phyloP scores from a whole-genome alignment of 2,329 filamentous ascomycete genomes.

The Tetracladium maxilliforme region DNA sequence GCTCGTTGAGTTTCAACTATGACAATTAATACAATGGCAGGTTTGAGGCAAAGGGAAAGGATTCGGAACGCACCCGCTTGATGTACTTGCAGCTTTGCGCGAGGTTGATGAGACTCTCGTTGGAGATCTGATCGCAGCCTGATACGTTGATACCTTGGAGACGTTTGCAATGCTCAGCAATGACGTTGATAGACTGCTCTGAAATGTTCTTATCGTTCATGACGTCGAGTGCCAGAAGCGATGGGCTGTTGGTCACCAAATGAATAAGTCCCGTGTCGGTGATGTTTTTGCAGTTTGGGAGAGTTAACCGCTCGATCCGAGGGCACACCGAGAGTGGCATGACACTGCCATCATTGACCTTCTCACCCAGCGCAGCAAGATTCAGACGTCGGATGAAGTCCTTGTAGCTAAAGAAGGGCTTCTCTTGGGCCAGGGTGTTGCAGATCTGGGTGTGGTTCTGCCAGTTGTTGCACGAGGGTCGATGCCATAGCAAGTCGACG shows the following conservation, averaged over 20 bases:
- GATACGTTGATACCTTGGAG: constrained; percentile 91
- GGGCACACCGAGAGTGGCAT: constrained; percentile 72
- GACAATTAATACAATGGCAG: not conserved
- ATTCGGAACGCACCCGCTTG: constrained; percentile 51
- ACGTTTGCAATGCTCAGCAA: constrained; percentile 69
- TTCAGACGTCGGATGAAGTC: constrained; percentile 89
- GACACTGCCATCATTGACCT: constrained; percentile 80
- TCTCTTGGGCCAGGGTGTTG: constrained; percentile 52
- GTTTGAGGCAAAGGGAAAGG: not conserved
- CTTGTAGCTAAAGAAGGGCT: constrained; percentile 79
- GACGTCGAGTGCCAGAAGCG: constrained; percentile 80
- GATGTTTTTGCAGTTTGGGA: constrained; percentile 77
- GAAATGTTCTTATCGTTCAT: constrained; percentile 71
- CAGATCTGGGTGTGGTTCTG: constrained; percentile 68
- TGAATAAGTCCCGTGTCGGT: constrained; percentile 73
- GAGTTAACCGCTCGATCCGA: constrained; percentile 77
- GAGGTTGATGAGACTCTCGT: constrained; percentile 68
- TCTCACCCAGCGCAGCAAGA: constrained; percentile 60
- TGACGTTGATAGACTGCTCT: constrained; percentile 60
- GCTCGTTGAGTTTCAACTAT: constrained; percentile 88
- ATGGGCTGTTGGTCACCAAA: constrained; percentile 64
- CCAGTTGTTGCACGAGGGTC: constrained; percentile 83
- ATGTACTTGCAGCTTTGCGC: constrained; percentile 74
- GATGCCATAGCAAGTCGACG: constrained; percentile 88
- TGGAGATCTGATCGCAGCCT: constrained; percentile 69